phyloP scores from a whole-genome alignment of 805 yeast genomes.

The Scheffersomyces lignosus region DNA sequence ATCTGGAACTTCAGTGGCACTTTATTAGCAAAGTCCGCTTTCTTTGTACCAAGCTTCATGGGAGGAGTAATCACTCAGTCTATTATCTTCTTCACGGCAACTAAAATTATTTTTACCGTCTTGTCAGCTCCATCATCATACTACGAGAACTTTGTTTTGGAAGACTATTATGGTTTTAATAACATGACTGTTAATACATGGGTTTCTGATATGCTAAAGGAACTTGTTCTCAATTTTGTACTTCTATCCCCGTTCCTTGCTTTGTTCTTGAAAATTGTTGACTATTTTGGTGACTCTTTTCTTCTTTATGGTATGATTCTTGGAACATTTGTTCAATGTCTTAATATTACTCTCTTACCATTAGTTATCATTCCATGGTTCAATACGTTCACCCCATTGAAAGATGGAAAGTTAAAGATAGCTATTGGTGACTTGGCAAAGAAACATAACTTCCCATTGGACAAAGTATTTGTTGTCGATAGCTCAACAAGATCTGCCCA shows the following conservation, averaged over 20 bases:
- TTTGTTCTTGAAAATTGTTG: constrained; percentile 77
- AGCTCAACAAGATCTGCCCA: constrained; percentile 95
- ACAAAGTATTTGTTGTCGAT: constrained; percentile 83
- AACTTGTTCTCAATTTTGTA: constrained; percentile 48
- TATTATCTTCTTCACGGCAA: constrained; percentile 55
- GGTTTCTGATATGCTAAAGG: constrained; percentile 70
- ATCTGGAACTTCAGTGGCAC: constrained; percentile 53
- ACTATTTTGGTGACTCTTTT: constrained; percentile 75
- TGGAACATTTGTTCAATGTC: constrained; percentile 67
- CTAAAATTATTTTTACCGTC: constrained; percentile 52
- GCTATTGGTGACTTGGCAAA: constrained; percentile 80
- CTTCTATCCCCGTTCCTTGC: constrained; percentile 75
- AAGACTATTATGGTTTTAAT: constrained; percentile 91
- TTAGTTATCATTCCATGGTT: constrained; percentile 88
- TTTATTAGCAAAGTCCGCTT: constrained; percentile 56
- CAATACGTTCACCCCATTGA: constrained; percentile 87
- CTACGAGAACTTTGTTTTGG: constrained; percentile 82
- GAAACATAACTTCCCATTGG: constrained; percentile 78
- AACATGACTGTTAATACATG: constrained; percentile 77
- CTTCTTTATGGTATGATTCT: constrained; percentile 77
- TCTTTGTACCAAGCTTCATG: constrained; percentile 35
- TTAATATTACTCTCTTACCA: constrained; percentile 76
- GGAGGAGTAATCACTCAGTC: constrained; percentile 72
- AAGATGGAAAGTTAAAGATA: constrained; percentile 82
- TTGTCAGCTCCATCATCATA: constrained; percentile 66